phyloP scores from a whole-genome alignment of 225 moss, liverwort and hornwort species.

The Thuidium tamariscinum region DNA sequence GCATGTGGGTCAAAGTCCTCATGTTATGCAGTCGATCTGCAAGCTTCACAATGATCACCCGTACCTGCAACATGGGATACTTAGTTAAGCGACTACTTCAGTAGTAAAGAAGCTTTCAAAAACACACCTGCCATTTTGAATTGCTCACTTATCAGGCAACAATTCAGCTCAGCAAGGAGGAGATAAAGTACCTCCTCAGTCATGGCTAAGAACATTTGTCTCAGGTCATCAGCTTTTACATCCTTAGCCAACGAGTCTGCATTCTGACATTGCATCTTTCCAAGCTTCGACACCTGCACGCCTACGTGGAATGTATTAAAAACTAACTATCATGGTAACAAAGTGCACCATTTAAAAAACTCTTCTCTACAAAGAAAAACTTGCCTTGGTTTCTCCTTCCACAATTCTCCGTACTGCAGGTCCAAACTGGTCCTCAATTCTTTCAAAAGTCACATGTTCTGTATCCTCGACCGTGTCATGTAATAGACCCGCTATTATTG shows the following conservation, averaged over 20 bases:
- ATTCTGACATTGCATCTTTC: constrained; percentile 93
- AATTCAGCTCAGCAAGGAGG: background rate
- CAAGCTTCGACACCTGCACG: constrained; percentile 95
- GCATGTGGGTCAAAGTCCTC: constrained; percentile 90
- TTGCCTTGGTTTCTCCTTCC: constrained; percentile 98
- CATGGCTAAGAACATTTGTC: constrained; percentile 99
- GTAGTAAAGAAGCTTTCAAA: background rate
- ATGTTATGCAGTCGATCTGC: constrained; percentile 97
- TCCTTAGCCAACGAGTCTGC: constrained; percentile 61
- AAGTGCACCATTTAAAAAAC: background rate
- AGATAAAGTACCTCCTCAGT: constrained; percentile 71
- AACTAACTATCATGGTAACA: background rate
- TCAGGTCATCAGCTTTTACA: constrained; percentile 97
- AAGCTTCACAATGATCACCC: constrained; percentile 97
- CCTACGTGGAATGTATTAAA: background rate
- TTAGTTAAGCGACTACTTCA: background rate
- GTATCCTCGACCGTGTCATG: constrained; percentile 99
- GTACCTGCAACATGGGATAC: constrained; percentile 50
- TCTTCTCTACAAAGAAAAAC: background rate
- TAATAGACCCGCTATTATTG: constrained; percentile 85
- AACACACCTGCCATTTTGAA: background rate
- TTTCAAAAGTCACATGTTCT: constrained; percentile 88
- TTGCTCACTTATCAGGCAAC: background rate
- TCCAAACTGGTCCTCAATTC: constrained; percentile 93
- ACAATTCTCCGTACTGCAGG: constrained; percentile 89